Base-by-base conservation (phyloP, 2,329 filamentous ascomycete species). In the Curvularia hawaiiensis region DNA sequence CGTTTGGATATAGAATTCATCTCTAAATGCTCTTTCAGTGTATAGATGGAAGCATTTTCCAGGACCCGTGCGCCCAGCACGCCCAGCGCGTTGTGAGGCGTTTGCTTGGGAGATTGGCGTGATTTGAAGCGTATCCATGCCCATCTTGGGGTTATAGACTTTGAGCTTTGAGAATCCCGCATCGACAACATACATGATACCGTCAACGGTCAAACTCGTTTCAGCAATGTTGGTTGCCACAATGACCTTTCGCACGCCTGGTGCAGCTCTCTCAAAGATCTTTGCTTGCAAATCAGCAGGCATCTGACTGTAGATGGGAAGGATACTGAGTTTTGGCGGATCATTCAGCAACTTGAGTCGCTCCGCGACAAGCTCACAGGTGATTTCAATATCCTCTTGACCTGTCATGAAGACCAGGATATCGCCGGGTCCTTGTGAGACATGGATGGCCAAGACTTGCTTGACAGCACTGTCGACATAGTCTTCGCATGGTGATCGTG, bases 231-330 rank as follows among this genome's bases (percentile, higher is more conserved):
- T 99, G 31, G 95, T 99, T 1, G 96, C 95, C 40, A 99, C 94
- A 63, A 99, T 97, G 69, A 97, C 96, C 75, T 99, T 99, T 57
- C 95, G 88, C 4, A 97, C 93, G 1, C 95, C 95, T 0, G 93
- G 90, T 2, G 91, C 83, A 2, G 96, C 95, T 64, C 89, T 87
- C 72, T 99, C 94, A 69, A 99, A 99, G 64, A 99, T 99, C 78
- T 96, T 98, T 58, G 95, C 92, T 77, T 99, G 96, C 35, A 99
- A 81, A 75, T 99, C 96, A 33, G 95, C 95, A 2, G 95, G 96
- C 95, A 99, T 97, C 77, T 99, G 95, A 83, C 92, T 97, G 85
- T 99, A 99, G 54, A 99, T 98, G 0, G 96, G 96, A 28, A 99
- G 79, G 53, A 99, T 96, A 73, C 91, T 94, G 57, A 99, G 85